Conservation (phyloP, 2,329 filamentous ascomycete genomes). For the Fusarium anthophilum region DNA sequence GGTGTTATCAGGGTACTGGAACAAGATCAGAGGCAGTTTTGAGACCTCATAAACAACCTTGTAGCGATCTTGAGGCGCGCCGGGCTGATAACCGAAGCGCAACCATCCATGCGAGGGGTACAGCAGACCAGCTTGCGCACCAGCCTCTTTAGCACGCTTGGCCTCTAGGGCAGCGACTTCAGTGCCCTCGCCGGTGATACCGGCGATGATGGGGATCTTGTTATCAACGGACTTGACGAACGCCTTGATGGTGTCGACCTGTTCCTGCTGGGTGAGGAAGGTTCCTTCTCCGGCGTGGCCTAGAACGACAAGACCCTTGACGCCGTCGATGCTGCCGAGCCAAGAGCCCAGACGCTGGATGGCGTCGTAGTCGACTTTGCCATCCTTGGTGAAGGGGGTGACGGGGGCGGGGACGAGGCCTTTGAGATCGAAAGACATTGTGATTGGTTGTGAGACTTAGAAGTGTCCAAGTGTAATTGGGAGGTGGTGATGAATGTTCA, state of each 20-base stretch:
- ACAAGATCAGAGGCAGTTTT: constrained; percentile 60
- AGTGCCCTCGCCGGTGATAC: constrained; percentile 63
- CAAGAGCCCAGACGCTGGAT: constrained; percentile 63
- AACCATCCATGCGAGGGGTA: constrained; percentile 65
- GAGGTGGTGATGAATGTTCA: not conserved
- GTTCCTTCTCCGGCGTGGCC: constrained; percentile 65
- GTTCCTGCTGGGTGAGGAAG: constrained; percentile 61
- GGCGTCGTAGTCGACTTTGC: constrained; percentile 60
- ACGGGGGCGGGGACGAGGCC: constrained; percentile 62
- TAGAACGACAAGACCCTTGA: constrained; percentile 63
- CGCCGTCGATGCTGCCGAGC: constrained; percentile 60
- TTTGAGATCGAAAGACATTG: constrained; percentile 55
- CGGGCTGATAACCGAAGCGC: constrained; percentile 63
- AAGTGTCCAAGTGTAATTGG: not conserved
- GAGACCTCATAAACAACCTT: constrained; percentile 59
- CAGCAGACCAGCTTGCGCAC: constrained; percentile 59
- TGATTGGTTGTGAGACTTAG: not conserved
- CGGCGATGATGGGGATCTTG: constrained; percentile 61
- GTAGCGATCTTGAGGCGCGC: constrained; percentile 63
- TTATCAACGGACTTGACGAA: constrained; percentile 62
- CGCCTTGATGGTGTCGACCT: constrained; percentile 59
- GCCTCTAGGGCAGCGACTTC: constrained; percentile 62
- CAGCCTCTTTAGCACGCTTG: constrained; percentile 59
- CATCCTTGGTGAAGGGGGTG: constrained; percentile 60
- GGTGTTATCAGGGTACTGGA: constrained; percentile 64